phyloP scores from a whole-genome alignment of 2,329 filamentous ascomycete genomes.

The Ophiostoma tasmaniense region DNA sequence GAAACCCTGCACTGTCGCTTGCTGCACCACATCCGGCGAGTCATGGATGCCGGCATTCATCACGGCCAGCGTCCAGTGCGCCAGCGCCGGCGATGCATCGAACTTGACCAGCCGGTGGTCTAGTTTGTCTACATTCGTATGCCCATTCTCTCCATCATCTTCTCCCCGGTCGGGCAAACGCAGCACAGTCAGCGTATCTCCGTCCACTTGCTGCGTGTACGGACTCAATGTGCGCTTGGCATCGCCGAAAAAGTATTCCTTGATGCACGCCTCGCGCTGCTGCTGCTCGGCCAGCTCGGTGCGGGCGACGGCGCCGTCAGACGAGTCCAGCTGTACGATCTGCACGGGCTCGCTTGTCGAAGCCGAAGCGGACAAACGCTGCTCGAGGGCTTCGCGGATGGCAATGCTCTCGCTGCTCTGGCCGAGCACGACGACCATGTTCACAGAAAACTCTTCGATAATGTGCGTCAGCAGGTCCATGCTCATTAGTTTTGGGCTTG shows the following conservation, averaged over 20 bases:
- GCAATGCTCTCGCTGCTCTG: slow-evolving; percentile 43
- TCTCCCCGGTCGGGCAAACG: slow-evolving; percentile 38
- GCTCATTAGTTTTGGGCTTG: slow-evolving; percentile 31
- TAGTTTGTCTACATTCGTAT: too few relatives aligned
- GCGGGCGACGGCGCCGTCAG: slow-evolving; percentile 73
- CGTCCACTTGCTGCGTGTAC: slow-evolving; percentile 77
- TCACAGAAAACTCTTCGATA: slow-evolving; percentile 56
- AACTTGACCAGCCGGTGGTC: slow-evolving; percentile 48
- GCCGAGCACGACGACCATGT: slow-evolving; percentile 72
- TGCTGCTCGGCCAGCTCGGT: slow-evolving; percentile 67
- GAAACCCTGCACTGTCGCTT: slow-evolving; percentile 82
- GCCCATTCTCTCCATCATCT: too few relatives aligned
- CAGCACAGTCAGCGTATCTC: slow-evolving; percentile 66
- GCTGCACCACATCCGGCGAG: slow-evolving; percentile 61
- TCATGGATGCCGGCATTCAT: slow-evolving; percentile 68
- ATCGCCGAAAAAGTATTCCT: slow-evolving; percentile 91
- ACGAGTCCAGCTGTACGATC: slow-evolving; percentile 73
- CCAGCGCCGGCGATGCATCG: slow-evolving; percentile 57
- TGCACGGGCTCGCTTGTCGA: slow-evolving; percentile 58
- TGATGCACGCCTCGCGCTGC: slow-evolving; percentile 66
- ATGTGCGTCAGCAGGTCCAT: slow-evolving; percentile 78
- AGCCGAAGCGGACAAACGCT: slow-evolving; percentile 46
- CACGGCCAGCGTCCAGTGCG: slow-evolving; percentile 77
- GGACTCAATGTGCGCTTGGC: slow-evolving; percentile 69
- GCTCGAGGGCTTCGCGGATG: slow-evolving; percentile 64